A percentile compares a stretch with the other conserved stretches of the same genome.
phyloP scores from a whole-genome alignment of 2,329 filamentous ascomycete genomes.

The Penicillium sp. region DNA sequence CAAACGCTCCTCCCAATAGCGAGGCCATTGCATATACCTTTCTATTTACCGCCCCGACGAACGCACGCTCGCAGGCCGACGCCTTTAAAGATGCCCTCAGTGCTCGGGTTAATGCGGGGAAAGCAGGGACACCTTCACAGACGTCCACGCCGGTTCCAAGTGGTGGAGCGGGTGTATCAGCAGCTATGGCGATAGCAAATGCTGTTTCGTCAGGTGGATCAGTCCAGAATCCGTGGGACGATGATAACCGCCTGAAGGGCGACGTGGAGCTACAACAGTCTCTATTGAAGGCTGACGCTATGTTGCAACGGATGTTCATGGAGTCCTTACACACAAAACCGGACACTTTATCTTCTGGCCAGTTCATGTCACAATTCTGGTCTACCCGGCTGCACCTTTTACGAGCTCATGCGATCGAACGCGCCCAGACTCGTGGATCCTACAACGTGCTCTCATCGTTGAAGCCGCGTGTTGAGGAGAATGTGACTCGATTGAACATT shows the following conservation, averaged over 20 bases:
- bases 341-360: slow-evolving; percentile 73
- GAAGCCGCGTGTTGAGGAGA: slow-evolving; percentile 74
- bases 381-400: slow-evolving; percentile 81
- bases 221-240: slow-evolving; percentile 67
- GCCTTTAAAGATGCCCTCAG: slow-evolving; percentile 80
- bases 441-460: slow-evolving; percentile 93
- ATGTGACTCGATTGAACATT: slow-evolving; percentile 76
- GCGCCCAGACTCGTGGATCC: slow-evolving; percentile 78
- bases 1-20: slow-evolving; percentile 34
- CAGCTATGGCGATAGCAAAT: slow-evolving; percentile 75
- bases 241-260: slow-evolving; percentile 73
- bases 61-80: slow-evolving; percentile 81
- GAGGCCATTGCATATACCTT: slow-evolving; percentile 73
- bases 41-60: slow-evolving; percentile 75
- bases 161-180: slow-evolving; percentile 54
- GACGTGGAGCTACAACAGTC: slow-evolving; percentile 86
- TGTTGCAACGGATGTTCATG: slow-evolving; percentile 79
- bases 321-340: slow-evolving; percentile 82
- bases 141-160: slow-evolving; percentile 32
- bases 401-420: slow-evolving; percentile 86
- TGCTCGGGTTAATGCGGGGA: slow-evolving; percentile 69
- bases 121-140: slow-evolving; percentile 48
- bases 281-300: slow-evolving; percentile 75
- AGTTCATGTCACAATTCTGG: slow-evolving; percentile 95
- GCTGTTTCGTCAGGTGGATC: slow-evolving; percentile 56